phyloP scores from a whole-genome alignment of 1,139 yeast genomes.

The Spathaspora sp. region DNA sequence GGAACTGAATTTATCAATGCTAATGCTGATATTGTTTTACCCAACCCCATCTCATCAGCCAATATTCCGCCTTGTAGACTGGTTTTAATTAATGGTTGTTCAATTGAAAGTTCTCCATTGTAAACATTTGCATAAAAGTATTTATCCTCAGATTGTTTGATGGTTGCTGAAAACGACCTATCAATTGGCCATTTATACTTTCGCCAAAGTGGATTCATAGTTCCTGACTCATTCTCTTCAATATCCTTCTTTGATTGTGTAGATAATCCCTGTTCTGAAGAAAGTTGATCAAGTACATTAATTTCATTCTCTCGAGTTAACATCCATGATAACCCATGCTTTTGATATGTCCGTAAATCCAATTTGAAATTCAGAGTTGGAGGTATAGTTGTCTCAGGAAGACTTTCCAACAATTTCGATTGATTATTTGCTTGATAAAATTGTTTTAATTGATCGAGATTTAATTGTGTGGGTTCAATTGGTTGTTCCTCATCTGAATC shows the following conservation, averaged over 20 bases:
- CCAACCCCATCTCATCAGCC: constrained; percentile 98
- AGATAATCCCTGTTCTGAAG: constrained; percentile 25
- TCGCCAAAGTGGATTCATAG: constrained; percentile 86
- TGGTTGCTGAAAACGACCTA: constrained; percentile 10
- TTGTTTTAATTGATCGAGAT: constrained; percentile 71
- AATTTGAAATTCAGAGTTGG: constrained; percentile 53
- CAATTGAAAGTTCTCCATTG: constrained; percentile 74
- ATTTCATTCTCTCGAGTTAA: constrained; percentile 60
- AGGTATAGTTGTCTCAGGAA: constrained; percentile 66
- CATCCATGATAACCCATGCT: constrained; percentile 85
- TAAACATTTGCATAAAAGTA: constrained; percentile 78
- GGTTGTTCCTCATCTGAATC: constrained; percentile 14
- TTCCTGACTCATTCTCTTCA: constrained; percentile 31
- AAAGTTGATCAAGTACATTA: constrained; percentile 33
- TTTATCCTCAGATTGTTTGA: constrained; percentile 12
- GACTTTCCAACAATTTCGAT: constrained; percentile 44
- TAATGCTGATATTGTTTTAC: constrained; percentile 84
- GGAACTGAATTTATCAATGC: constrained; percentile 71
- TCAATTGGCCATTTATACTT: constrained; percentile 63
- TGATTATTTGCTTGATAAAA: constrained; percentile 70
- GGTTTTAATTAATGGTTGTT: constrained; percentile 62
- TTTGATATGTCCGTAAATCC: constrained; percentile 68
- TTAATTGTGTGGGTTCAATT: constrained; percentile 28
- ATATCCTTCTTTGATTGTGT: constrained; percentile 29
- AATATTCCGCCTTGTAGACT: constrained; percentile 78